Base-by-base conservation (phyloP, 2,329 filamentous ascomycete species). In the Knoxdaviesia proteae region DNA sequence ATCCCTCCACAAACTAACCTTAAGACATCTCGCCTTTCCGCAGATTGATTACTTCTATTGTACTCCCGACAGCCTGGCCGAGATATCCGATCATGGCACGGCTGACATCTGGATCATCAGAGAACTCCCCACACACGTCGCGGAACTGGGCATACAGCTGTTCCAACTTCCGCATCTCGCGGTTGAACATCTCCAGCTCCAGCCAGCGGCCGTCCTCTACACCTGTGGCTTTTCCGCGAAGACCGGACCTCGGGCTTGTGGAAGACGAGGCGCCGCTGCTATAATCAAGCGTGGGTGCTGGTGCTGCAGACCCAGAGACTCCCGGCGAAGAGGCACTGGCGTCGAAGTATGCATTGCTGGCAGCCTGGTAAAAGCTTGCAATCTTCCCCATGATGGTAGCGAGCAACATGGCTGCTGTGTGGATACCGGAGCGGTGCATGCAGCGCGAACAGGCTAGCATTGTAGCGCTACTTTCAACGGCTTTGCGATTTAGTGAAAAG, bases 321-420 rank as follows among this genome's bases (percentile, higher is more conserved):
- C 3, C 20, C 20, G 20, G 20, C 20, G 2, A 3, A 3, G 20
- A 20, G 20, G 20, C 30, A 9, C n/a, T 49, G 47, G 36, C 51
- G 36, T 60, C 61, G 45, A 62, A 63, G 44, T 62, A 59, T 4
- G 56, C 52, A 40, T 60, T 53, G 7, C 56, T 60, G 2, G 61
- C 62, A 11, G 55, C 57, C 44, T 59, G 61, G 52, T 69, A 68
- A 42, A 65, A 60, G 1, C 58, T 61, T 1, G 63, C 61, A 39
- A 67, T 61, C 49, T 67, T 64, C 40, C 61, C 60, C 11, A 70
- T 60, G 20, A 69, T 55, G 0, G 65, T 68, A 0, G 61, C 63
- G n/a, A 69, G 56, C 0, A 69, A 56, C 65, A 68, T 68, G 5
- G 61, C 59, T 0, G 60, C 56, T 1, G 64, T 66, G 40, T 64